Conservation (phyloP, 768 basidiomycete genomes). For the Coprinopsis strossmayeri region DNA sequence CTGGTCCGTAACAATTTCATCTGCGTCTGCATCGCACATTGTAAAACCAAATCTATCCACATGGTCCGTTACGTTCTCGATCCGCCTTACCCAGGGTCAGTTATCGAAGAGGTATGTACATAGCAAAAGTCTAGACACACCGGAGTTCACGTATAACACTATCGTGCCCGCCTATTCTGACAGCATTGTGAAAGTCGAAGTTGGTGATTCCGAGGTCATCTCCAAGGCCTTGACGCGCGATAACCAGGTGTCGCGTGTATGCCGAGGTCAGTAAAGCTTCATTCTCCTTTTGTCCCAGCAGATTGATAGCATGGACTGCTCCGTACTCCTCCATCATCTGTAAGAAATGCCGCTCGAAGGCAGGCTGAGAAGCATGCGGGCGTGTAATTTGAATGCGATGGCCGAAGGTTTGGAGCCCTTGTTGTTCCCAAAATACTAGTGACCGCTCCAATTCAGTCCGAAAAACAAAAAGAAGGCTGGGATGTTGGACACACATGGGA, state of each 20-base stretch:
- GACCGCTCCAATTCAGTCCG: constrained; percentile 12
- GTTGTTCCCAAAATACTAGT: constrained; percentile 98
- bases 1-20: constrained; percentile 80
- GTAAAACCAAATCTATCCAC: constrained; percentile 84
- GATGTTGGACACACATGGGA: constrained; percentile 66
- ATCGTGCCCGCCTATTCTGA: constrained; percentile 81
- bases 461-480: constrained; percentile 15
- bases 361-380: constrained; percentile 93
- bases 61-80: constrained; percentile 52
- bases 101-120: constrained; percentile 3
- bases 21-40: constrained; percentile 59
- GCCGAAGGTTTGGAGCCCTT: constrained; percentile 90
- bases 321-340: constrained; percentile 85
- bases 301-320: constrained; percentile 80
- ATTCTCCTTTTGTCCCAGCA: constrained; percentile 89
- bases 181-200: constrained; percentile 91
- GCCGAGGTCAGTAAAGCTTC: constrained; percentile 79
- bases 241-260: constrained; percentile 75
- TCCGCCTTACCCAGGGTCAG: constrained; percentile 32
- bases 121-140: constrained; percentile 24
- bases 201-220: constrained; percentile 75
- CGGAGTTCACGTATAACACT: constrained; percentile 70
- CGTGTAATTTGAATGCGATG: constrained; percentile 93
- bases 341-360: constrained; percentile 91
- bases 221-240: constrained; percentile 53